Conservation (phyloP, 1,139 yeast genomes). For the Saccharomyces hybrid region DNA sequence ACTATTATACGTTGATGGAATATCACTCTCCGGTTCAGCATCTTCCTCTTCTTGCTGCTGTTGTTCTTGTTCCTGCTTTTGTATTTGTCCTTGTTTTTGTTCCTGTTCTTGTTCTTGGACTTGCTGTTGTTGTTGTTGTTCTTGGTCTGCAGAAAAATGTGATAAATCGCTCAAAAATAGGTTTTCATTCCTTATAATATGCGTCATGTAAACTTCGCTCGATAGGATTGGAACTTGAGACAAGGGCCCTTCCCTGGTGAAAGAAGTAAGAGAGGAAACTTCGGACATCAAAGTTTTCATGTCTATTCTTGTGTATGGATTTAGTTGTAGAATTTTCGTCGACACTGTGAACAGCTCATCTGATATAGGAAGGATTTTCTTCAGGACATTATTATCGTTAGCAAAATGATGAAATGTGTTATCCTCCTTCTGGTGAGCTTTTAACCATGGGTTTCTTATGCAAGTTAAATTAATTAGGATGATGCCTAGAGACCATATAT, state of each 20-base stretch:
- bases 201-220: constrained; percentile 12
- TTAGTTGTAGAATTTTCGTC: constrained; percentile 46
- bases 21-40: constrained; percentile 3
- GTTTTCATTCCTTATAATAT: constrained; percentile 16
- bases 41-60: background rate
- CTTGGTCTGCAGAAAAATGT: background rate
- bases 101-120: constrained; percentile 8
- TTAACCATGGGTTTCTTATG: constrained; percentile 87
- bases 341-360: constrained; percentile 51
- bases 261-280: constrained; percentile 33
- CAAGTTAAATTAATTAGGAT: constrained; percentile 73
- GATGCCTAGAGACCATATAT: constrained; percentile 84
- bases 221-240: constrained; percentile 19
- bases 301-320: constrained; percentile 58
- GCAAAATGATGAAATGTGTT: constrained; percentile 48
- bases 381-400: constrained; percentile 46
- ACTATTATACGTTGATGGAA: background rate
- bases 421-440: constrained; percentile 58
- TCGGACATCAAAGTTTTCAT: constrained; percentile 39
- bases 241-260: constrained; percentile 36
- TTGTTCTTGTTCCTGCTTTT: constrained; percentile 8
- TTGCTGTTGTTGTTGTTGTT: constrained; percentile 1
- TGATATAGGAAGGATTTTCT: constrained; percentile 40
- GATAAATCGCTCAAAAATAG: background rate
- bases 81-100: background rate